A percentile compares a stretch with the other conserved stretches of the same genome.
Evolutionary conservation across 495 filamentous ascomycete genomes (phyloP).

Genomic region (Trichocladium antarcticum): DNA sequence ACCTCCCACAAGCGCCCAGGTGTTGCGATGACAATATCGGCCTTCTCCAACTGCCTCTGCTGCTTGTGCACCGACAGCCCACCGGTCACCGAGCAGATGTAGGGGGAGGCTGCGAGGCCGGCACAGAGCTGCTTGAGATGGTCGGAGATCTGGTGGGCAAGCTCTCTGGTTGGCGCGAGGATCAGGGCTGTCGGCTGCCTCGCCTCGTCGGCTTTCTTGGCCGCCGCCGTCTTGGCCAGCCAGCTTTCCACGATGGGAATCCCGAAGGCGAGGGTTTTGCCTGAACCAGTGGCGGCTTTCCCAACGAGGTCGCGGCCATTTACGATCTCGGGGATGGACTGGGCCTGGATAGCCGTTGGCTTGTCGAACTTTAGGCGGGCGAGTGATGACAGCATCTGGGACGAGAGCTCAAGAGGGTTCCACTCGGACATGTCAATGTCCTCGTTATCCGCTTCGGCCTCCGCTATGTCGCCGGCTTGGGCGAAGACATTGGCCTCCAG

Average conservation of each 20-base stretch:
- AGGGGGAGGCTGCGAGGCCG: constrained; percentile 49
- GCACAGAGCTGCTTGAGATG: constrained; percentile 66
- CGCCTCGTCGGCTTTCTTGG: constrained; percentile 28
- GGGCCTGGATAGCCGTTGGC: constrained; percentile 70
- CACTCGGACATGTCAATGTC: constrained; percentile 61
- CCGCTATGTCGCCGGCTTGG: constrained; percentile 29
- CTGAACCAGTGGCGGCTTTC: constrained; percentile 73
- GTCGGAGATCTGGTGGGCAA: constrained; percentile 78
- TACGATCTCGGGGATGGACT: constrained; percentile 67
- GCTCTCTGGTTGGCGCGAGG: constrained; percentile 80
- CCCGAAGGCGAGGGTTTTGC: constrained; percentile 74
- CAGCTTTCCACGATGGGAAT: constrained; percentile 66
- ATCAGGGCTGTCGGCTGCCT: constrained; percentile 68
- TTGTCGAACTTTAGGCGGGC: constrained; percentile 63
- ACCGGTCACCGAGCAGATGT: constrained; percentile 73
- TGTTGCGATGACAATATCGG: constrained; percentile 84
- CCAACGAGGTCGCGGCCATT: constrained; percentile 66
- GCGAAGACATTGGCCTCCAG: constrained; percentile 35
- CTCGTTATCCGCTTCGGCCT: constrained; percentile 32
- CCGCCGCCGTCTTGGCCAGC: constrained; percentile 32
- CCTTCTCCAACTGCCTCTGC: constrained; percentile 60
- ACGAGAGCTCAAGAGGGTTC: constrained; percentile 58
- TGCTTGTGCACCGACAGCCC: constrained; percentile 90
- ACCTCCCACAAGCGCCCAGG: constrained; percentile 93
- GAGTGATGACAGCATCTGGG: constrained; percentile 56